A percentile compares a stretch with the other conserved stretches of the same genome.
Evolutionary conservation across 345 rosid genomes (phyloP).

Genomic region (Euclidium syriacum): DNA sequence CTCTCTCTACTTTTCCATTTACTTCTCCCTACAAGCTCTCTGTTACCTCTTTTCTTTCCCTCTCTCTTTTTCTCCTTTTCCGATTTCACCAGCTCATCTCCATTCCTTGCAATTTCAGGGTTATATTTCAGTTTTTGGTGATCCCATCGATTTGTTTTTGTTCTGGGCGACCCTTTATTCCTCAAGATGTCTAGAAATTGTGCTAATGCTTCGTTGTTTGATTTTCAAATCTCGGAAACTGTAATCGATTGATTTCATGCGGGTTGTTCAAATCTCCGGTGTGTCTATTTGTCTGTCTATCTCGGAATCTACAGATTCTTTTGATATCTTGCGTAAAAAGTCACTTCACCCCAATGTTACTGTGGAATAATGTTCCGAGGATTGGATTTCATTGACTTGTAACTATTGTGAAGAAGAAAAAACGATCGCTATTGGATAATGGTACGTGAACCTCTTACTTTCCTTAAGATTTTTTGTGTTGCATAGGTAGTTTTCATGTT

Average conservation of each 20-base stretch:
- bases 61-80: not conserved
- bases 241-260: not conserved
- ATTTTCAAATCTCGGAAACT: not conserved
- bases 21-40: slow-evolving; percentile 21
- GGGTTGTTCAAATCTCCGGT: slow-evolving; percentile 1
- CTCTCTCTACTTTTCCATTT: slow-evolving; percentile 19
- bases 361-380: slow-evolving; percentile 1
- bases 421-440: slow-evolving; percentile 27
- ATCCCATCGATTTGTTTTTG: slow-evolving; percentile 10
- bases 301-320: not conserved
- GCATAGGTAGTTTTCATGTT: not conserved
- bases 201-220: not conserved
- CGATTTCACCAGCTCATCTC: not conserved
- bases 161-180: slow-evolving; percentile 3
- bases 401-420: slow-evolving; percentile 18
- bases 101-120: not conserved
- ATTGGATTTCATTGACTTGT: not conserved
- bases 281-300: not conserved
- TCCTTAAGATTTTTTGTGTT: not conserved
- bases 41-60: slow-evolving; percentile 9
- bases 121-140: slow-evolving; percentile 1
- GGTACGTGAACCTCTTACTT: slow-evolving; percentile 35
- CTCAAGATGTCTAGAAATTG: not conserved
- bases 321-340: slow-evolving; percentile 23
- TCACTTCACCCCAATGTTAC: not conserved